A percentile compares a stretch with the other conserved stretches of the same genome.
Evolutionary conservation across 2,329 filamentous ascomycete genomes (phyloP).

Genomic region (Beauveria sp.): DNA sequence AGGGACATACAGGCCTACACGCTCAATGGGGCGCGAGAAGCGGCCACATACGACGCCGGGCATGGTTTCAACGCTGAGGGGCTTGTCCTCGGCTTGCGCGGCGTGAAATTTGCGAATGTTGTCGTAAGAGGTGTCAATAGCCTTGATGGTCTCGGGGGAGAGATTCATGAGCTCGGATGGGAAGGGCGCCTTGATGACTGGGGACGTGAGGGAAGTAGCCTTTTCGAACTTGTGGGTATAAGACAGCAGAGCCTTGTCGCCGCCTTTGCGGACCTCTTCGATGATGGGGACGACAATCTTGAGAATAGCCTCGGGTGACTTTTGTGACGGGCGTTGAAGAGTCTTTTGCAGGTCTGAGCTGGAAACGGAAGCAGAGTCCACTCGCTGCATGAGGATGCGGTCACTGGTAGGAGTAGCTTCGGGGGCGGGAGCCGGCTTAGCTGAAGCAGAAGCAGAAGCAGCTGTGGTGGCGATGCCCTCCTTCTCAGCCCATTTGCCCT

Average conservation of each 20-base stretch:
- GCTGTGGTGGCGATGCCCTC: slow-evolving; percentile 53
- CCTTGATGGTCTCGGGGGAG: slow-evolving; percentile 71
- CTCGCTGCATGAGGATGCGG: slow-evolving; percentile 76
- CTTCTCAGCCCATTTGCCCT: slow-evolving; percentile 85
- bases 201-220: slow-evolving; percentile 81
- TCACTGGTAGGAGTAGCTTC: slow-evolving; percentile 28
- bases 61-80: slow-evolving; percentile 90
- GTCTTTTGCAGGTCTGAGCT: slow-evolving; percentile 61
- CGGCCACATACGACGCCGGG: slow-evolving; percentile 91
- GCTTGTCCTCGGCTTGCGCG: slow-evolving; percentile 77
- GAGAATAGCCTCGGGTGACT: slow-evolving; percentile 89
- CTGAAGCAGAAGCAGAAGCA: slow-evolving; percentile 21
- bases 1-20: slow-evolving; percentile 93
- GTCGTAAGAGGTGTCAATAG: slow-evolving; percentile 89
- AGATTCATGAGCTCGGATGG: slow-evolving; percentile 79
- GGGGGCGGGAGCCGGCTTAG: slow-evolving; percentile 26
- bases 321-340: slow-evolving; percentile 84
- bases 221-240: slow-evolving; percentile 99
- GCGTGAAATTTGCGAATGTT: slow-evolving; percentile 94
- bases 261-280: slow-evolving; percentile 71
- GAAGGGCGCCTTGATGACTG: slow-evolving; percentile 86
- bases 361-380: slow-evolving; percentile 59
- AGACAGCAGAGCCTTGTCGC: slow-evolving; percentile 79
- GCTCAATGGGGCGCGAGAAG: slow-evolving; percentile 85
- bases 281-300: slow-evolving; percentile 88